A percentile compares a stretch with the other conserved stretches of the same genome.
Conservation (phyloP, 108 stramenopile genomes). For the Nannochloropsis granulata region DNA sequence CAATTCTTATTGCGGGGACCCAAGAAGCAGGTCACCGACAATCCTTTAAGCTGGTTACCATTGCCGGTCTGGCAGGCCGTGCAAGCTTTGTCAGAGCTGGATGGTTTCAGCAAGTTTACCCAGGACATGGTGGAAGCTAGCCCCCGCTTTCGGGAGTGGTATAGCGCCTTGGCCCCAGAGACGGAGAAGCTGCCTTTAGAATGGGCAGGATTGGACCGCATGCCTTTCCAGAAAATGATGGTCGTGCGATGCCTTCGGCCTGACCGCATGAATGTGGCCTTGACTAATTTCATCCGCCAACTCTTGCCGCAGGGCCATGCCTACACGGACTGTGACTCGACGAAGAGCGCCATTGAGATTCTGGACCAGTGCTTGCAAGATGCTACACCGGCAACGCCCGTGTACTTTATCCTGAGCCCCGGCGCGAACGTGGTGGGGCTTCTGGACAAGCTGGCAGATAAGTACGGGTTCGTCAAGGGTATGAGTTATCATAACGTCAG, state of each 20-base stretch:
- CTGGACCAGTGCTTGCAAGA: constrained; percentile 54
- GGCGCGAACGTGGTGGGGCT: constrained; percentile 77
- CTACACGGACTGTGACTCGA: constrained; percentile 69
- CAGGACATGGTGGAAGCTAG: constrained; percentile 67
- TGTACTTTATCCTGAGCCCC: constrained; percentile 76
- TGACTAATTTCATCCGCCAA: constrained; percentile 54
- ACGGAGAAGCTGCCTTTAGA: constrained; percentile 74
- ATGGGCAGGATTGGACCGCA: constrained; percentile 63
- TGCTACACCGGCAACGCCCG: constrained; percentile 60
- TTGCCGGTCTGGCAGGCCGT: constrained; percentile 51
- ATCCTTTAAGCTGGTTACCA: constrained; percentile 60
- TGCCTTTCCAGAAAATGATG: constrained; percentile 75
- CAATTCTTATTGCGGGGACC: constrained; percentile 64
- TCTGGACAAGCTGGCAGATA: constrained; percentile 58
- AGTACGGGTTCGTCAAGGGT: constrained; percentile 60
- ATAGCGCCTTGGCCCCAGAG: constrained; percentile 62
- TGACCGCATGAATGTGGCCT: constrained; percentile 58
- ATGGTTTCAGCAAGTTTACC: constrained; percentile 60
- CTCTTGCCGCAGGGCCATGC: constrained; percentile 53
- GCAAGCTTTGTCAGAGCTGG: constrained; percentile 53
- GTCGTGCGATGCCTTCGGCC: constrained; percentile 70
- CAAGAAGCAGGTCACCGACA: constrained; percentile 39
- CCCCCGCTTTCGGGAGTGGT: constrained; percentile 77
- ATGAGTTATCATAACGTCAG: constrained; percentile 73
- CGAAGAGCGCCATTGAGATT: constrained; percentile 58